A percentile compares a stretch with the other conserved stretches of the same genome.
Evolutionary conservation across 2,329 filamentous ascomycete genomes (phyloP).

Genomic region (Aspergillus oerlinghausenensis): DNA sequence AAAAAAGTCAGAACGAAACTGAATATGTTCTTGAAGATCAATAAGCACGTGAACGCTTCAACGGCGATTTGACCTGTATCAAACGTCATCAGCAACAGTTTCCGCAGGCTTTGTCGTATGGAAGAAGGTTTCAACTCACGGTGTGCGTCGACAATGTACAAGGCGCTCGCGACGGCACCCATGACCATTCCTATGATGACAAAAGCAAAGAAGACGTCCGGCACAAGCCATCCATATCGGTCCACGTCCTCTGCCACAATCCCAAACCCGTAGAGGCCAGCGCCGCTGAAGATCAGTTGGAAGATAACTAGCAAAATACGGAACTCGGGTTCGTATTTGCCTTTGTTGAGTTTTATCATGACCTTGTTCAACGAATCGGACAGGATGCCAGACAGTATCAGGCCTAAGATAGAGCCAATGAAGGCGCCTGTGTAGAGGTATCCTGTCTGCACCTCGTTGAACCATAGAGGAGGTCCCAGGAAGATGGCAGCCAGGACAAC

Average conservation of each 20-base stretch:
- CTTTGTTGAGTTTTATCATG: constrained; percentile 70
- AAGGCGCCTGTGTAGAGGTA: constrained; percentile 85
- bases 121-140: constrained; percentile 50
- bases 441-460: constrained; percentile 75
- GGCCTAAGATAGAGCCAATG: constrained; percentile 73
- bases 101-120: neutral
- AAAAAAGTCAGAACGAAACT: constrained; percentile 79
- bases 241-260: constrained; percentile 60
- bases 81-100: constrained; percentile 6
- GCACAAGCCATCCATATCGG: constrained; percentile 66
- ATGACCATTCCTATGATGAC: constrained; percentile 89
- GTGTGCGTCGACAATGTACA: constrained; percentile 92
- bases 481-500: constrained; percentile 79
- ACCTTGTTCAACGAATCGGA: constrained; percentile 67
- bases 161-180: constrained; percentile 75
- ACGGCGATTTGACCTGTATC: constrained; percentile 67
- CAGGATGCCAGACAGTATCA: constrained; percentile 67
- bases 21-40: constrained; percentile 95
- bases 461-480: constrained; percentile 74
- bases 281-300: constrained; percentile 70
- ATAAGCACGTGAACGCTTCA: constrained; percentile 82
- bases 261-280: constrained; percentile 81
- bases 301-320: constrained; percentile 77
- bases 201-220: constrained; percentile 76
- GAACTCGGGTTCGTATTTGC: constrained; percentile 89